Percentiles rank a stretch among this genome's conserved stretches.
Evolutionary conservation across 352 stramenopile species (phyloP).

Genomic region (Phytophthora meadii): DNA sequence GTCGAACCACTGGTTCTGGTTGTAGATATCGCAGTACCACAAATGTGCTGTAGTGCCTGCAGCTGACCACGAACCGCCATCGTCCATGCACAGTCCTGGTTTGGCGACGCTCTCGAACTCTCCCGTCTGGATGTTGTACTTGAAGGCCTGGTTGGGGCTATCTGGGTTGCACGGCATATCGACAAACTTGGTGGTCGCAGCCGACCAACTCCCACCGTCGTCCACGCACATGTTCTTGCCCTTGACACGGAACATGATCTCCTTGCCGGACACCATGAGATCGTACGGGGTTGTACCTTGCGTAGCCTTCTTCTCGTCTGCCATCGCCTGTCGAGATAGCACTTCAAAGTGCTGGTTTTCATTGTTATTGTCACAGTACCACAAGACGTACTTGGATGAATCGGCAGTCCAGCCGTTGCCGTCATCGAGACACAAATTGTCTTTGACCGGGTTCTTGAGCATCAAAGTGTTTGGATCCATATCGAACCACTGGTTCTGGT

Average conservation of each 20-base stretch:
- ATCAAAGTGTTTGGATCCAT: slow-evolving; percentile 31
- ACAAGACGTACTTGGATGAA: slow-evolving; percentile 22
- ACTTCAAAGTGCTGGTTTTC: slow-evolving; percentile 29
- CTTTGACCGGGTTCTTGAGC: slow-evolving; percentile 36
- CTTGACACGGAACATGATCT: slow-evolving; percentile 36
- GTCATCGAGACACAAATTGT: slow-evolving; percentile 45
- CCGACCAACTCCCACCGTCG: slow-evolving; percentile 34
- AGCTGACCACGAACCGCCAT: slow-evolving; percentile 26
- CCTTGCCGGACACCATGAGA: slow-evolving; percentile 24
- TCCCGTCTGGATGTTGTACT: slow-evolving; percentile 31
- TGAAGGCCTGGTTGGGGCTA: slow-evolving; percentile 38
- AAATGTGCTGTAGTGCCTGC: slow-evolving; percentile 20
- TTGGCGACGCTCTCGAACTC: slow-evolving; percentile 29
- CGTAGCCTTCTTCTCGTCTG: slow-evolving; percentile 18
- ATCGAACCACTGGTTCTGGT: slow-evolving; percentile 33
- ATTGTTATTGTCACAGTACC: slow-evolving; percentile 29
- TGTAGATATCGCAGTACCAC: slow-evolving; percentile 39
- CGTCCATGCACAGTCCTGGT: slow-evolving; percentile 34
- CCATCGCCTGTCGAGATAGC: slow-evolving; percentile 23
- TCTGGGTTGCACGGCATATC: slow-evolving; percentile 37
- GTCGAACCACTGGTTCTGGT: slow-evolving; percentile 36
- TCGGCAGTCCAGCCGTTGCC: slow-evolving; percentile 13
- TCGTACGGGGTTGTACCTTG: slow-evolving; percentile 29
- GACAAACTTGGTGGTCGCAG: slow-evolving; percentile 29
- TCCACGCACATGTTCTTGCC: slow-evolving; percentile 47